Percentiles rank a stretch among this genome's conserved stretches.
Conservation (phyloP, 768 basidiomycete species). For the Calocybe cyanea region DNA sequence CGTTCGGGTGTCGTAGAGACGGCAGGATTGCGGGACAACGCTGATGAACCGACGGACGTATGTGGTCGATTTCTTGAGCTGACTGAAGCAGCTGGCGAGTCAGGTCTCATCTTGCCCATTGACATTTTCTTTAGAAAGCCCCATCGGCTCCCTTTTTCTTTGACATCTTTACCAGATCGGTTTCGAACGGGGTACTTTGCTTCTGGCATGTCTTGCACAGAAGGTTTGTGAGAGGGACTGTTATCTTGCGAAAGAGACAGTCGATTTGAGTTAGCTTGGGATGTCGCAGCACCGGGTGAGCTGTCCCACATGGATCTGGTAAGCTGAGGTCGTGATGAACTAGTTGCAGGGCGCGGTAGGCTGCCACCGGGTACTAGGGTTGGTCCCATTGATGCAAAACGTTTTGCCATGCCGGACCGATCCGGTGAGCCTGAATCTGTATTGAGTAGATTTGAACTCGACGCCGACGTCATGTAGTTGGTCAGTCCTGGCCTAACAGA, state of each 20-base stretch:
- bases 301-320: conserved; percentile 53
- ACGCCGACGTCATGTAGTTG: conserved; percentile 58
- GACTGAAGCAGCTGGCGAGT: conserved; percentile 44
- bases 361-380: conserved; percentile 32
- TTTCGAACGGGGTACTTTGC: conserved; percentile 18
- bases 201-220: conserved; percentile 16
- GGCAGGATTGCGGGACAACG: conserved; percentile 10
- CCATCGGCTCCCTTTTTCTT: conserved; percentile 78
- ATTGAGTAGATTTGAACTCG: conserved; percentile 62
- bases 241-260: conserved; percentile 14
- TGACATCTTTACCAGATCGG: conserved; percentile 32
- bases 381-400: conserved; percentile 72
- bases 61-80: conserved; percentile 27
- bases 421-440: conserved; percentile 32
- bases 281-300: conserved; percentile 27
- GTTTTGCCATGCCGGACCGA: conserved; percentile 39
- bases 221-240: conserved; percentile 10
- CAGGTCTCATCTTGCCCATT: conserved; percentile 86
- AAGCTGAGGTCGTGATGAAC: conserved; percentile 34
- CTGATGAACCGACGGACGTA: conserved; percentile 23
- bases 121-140: conserved; percentile 99
- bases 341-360: conserved; percentile 33
- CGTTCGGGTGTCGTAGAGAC: conserved; percentile 23
- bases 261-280: conserved; percentile 13
- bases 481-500: conserved; percentile 35